A percentile compares a stretch with the other conserved stretches of the same genome.
Evolutionary conservation across 805 yeast genomes (phyloP).

Genomic region (Wickerhamomyces hampshirensis): DNA sequence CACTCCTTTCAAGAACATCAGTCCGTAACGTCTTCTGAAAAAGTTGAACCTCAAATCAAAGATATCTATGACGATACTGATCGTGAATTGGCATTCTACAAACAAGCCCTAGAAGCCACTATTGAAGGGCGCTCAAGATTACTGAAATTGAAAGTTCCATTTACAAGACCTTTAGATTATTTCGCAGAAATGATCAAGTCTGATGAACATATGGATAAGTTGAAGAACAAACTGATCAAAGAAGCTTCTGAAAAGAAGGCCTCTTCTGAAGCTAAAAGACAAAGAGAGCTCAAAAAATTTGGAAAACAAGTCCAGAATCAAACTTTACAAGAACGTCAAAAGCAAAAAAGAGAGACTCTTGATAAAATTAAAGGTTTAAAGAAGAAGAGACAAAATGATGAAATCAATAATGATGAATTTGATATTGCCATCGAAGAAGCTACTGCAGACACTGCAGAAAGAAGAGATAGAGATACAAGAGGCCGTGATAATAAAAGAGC

Average conservation of each 20-base stretch:
- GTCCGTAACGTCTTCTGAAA: slow-evolving; percentile 54
- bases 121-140: slow-evolving; percentile 62
- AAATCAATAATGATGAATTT: slow-evolving; percentile 69
- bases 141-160: slow-evolving; percentile 71
- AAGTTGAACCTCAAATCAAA: slow-evolving; percentile 61
- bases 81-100: slow-evolving; percentile 91
- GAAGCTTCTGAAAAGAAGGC: slow-evolving; percentile 86
- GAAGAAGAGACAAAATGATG: slow-evolving; percentile 79
- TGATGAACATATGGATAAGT: slow-evolving; percentile 96
- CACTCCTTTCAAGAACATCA: slow-evolving; percentile 83
- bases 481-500: slow-evolving; percentile 39
- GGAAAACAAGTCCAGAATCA: slow-evolving; percentile 97
- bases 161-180: slow-evolving; percentile 89
- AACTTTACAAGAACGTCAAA: slow-evolving; percentile 87
- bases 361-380: slow-evolving; percentile 89
- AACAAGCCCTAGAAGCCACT: slow-evolving; percentile 87
- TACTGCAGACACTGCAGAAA: slow-evolving; percentile 39
- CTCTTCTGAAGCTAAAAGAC: slow-evolving; percentile 88
- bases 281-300: slow-evolving; percentile 90
- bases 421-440: slow-evolving; percentile 90
- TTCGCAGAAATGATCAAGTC: slow-evolving; percentile 98
- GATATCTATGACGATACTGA: slow-evolving; percentile 95
- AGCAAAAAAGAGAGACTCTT: slow-evolving; percentile 84
- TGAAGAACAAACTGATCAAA: slow-evolving; percentile 72
- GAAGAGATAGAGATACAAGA: slow-evolving; percentile 25